Conservation (phyloP, 345 rosid genomes). For the Eucalyptus sp. region DNA sequence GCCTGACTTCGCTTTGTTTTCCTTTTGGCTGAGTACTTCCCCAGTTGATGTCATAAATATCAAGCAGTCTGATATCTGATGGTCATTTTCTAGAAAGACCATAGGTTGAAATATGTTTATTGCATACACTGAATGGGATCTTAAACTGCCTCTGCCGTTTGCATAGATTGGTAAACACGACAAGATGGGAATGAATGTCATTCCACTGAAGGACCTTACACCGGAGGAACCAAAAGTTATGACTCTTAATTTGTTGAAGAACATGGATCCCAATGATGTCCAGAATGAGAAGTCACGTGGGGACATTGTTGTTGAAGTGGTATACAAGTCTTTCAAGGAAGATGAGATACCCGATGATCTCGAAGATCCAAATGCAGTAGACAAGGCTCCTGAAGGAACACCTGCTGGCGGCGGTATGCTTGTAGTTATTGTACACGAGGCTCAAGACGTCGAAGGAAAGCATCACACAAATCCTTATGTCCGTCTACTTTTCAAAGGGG, state of each 20-base stretch:
- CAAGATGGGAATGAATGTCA: slow-evolving; percentile 76
- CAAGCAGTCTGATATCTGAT: not conserved
- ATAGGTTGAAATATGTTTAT: not conserved
- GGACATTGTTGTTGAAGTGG: slow-evolving; percentile 48
- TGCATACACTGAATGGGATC: not conserved
- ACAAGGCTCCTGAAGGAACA: slow-evolving; percentile 86
- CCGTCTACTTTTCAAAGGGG: slow-evolving; percentile 73
- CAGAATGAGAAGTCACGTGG: slow-evolving; percentile 76
- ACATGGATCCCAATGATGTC: slow-evolving; percentile 59
- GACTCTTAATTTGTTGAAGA: slow-evolving; percentile 68
- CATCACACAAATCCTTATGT: slow-evolving; percentile 83
- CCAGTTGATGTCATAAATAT: not conserved
- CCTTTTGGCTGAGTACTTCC: not conserved
- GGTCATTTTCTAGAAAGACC: not conserved
- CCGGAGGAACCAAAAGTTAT: slow-evolving; percentile 67
- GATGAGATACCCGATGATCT: slow-evolving; percentile 26
- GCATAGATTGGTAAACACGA: slow-evolving; percentile 83
- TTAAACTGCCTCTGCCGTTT: not conserved
- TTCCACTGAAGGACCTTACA: slow-evolving; percentile 52
- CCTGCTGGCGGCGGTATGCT: slow-evolving; percentile 86
- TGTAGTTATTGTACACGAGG: slow-evolving; percentile 84
- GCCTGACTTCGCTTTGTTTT: not conserved
- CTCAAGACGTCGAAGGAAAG: slow-evolving; percentile 85
- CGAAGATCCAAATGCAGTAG: slow-evolving; percentile 36
- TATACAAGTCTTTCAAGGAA: slow-evolving; percentile 66